Base-by-base conservation (phyloP, 2,329 filamentous ascomycete species). In the Colletotrichum graminicola region DNA sequence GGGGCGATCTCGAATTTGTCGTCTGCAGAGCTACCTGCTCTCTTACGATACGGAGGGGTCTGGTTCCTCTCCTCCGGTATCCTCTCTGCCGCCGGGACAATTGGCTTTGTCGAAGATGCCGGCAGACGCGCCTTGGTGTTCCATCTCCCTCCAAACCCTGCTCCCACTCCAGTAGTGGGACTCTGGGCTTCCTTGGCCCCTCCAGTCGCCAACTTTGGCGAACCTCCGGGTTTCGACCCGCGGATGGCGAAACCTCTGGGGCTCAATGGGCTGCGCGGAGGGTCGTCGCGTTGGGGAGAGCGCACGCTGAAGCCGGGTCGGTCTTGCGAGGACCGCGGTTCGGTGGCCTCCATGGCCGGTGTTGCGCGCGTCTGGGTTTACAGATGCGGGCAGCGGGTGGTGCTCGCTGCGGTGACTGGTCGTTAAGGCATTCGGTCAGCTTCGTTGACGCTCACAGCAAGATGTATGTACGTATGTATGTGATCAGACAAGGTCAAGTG, bases 1-100 rank as follows among this genome's bases (percentile, higher is more conserved):
- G 88, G 85, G n/a, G 85, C 82, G 68, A 90, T 83, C 65, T 90
- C 88, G 76, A 83, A 84, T 77, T 85, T 89, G 14, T 84, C 77
- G 66, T 91, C 90, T 52, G 54, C 60, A n/a, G 59, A 52, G 63
- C 83, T 81, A 67, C 86, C 87, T 75, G 86, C 87, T 77, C 85
- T 89, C 61, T 80, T 74, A 75, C 81, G 79, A 14, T 76, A 74
- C 73, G 77, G 69, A n/a, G 76, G 62, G 72, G 78, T 73, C 67
- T 78, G 82, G 21, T 56, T 72, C 29, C 81, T 82, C 54, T 84
- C 82, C 72, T 83, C 82, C 12, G 82, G 82, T 73, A 78, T 83
- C 60, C 84, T 83, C 76, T 88, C 85, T 10, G 84, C 81, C n/a
- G 81, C 78, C 10, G 85, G 84, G 32, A 87, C 74, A 72, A 87